phyloP scores from a whole-genome alignment of 148 eudicot genomes.

The Dysphania ambrosioides region DNA sequence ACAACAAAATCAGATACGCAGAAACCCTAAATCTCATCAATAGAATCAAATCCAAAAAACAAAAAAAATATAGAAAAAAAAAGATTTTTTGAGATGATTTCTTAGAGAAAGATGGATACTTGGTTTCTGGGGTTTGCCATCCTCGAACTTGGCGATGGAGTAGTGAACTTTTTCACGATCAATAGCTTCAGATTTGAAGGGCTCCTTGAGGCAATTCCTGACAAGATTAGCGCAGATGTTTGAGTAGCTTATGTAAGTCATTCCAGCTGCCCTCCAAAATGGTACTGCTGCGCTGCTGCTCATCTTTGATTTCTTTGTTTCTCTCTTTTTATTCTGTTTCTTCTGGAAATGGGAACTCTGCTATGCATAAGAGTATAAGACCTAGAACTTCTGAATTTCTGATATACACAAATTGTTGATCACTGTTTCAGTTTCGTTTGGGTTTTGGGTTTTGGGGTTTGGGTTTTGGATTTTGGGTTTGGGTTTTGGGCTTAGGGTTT shows the following conservation, averaged over 20 bases:
- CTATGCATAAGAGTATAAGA: background rate
- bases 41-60: background rate
- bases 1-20: background rate
- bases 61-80: too few relatives aligned
- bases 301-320: constrained; percentile 16
- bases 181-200: constrained; percentile 60
- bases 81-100: too few relatives aligned
- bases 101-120: constrained; percentile 37
- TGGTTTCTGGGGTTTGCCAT: constrained; percentile 71
- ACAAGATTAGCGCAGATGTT: constrained; percentile 81
- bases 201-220: constrained; percentile 91
- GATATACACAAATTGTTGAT: background rate
- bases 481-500: background rate
- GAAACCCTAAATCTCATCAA: constrained; percentile 17
- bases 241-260: constrained; percentile 92
- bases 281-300: constrained; percentile 64
- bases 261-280: constrained; percentile 94
- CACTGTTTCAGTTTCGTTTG: background rate
- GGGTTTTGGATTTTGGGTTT: background rate
- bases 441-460: background rate
- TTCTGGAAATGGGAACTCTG: background rate
- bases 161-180: constrained; percentile 78
- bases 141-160: constrained; percentile 66
- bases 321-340: background rate
- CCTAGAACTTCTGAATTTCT: background rate